Evolutionary conservation across 805 yeast species (phyloP).

Genomic region (Sungouiozyma intestinalis): DNA sequence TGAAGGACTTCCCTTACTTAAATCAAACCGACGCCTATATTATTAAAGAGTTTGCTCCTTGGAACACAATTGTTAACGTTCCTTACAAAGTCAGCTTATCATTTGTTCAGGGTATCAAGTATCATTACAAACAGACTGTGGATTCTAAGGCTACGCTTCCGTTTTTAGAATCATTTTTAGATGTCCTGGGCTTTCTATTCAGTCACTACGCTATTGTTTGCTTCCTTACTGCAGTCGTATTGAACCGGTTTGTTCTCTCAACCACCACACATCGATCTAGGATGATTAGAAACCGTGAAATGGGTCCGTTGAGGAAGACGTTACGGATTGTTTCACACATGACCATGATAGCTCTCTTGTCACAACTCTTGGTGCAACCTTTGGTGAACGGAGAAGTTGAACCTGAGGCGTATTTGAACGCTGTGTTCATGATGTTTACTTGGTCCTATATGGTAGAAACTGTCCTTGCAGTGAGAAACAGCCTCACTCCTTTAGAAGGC

Average conservation of each 20-base stretch:
- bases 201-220: slow-evolving; percentile 44
- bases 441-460: slow-evolving; percentile 40
- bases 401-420: background rate
- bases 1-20: slow-evolving; percentile 15
- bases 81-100: slow-evolving; percentile 12
- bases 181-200: slow-evolving; percentile 33
- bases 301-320: background rate
- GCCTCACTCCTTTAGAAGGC: slow-evolving; percentile 26
- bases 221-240: slow-evolving; percentile 45
- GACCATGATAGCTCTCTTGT: slow-evolving; percentile 14
- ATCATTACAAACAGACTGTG: slow-evolving; percentile 16
- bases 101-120: slow-evolving; percentile 8
- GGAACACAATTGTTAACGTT: slow-evolving; percentile 7
- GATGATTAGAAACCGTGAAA: background rate
- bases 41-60: slow-evolving; percentile 9
- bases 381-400: slow-evolving; percentile 36
- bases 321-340: background rate
- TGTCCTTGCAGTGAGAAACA: slow-evolving; percentile 42
- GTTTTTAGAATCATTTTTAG: background rate
- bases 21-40: slow-evolving; percentile 14
- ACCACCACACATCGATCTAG: slow-evolving; percentile 1
- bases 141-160: slow-evolving; percentile 2
- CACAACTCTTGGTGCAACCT: slow-evolving; percentile 26
- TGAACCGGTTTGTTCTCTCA: slow-evolving; percentile 47
- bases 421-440: slow-evolving; percentile 8